A percentile compares a stretch with the other conserved stretches of the same genome.
Evolutionary conservation across 805 yeast species (phyloP).

Genomic region (Yarrowia porcina): DNA sequence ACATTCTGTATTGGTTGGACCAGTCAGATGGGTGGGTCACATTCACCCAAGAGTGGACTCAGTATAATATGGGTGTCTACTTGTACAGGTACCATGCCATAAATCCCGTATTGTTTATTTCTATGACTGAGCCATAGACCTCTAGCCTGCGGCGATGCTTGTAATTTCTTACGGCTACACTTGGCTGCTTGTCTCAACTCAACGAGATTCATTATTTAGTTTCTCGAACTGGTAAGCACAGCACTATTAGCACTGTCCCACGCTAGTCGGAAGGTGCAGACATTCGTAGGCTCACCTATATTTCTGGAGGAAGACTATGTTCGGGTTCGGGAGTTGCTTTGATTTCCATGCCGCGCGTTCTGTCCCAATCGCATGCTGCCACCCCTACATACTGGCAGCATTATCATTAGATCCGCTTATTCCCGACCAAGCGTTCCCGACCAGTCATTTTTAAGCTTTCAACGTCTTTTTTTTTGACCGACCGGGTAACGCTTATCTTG

Average conservation of each 20-base stretch:
- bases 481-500: not conserved
- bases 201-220: not conserved
- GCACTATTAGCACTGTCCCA: no score
- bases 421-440: slow-evolving; percentile 21
- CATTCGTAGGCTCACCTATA: not conserved
- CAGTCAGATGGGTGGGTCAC: not conserved
- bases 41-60: no score
- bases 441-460: slow-evolving; percentile 11
- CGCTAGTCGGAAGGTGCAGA: not conserved
- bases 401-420: slow-evolving; percentile 11
- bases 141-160: no score
- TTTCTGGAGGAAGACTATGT: not conserved
- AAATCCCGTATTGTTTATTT: not conserved
- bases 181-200: not conserved
- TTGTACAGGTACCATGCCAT: not conserved
- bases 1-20: no score
- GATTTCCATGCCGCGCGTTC: not conserved
- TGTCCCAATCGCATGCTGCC: not conserved
- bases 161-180: not conserved
- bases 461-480: not conserved
- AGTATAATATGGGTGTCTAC: not conserved
- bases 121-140: not conserved
- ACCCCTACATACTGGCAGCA: not conserved
- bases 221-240: not conserved
- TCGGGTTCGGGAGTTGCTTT: not conserved